Conservation (phyloP, 1,284 basidiomycete species). For the Gastroboletus turbinatus region DNA sequence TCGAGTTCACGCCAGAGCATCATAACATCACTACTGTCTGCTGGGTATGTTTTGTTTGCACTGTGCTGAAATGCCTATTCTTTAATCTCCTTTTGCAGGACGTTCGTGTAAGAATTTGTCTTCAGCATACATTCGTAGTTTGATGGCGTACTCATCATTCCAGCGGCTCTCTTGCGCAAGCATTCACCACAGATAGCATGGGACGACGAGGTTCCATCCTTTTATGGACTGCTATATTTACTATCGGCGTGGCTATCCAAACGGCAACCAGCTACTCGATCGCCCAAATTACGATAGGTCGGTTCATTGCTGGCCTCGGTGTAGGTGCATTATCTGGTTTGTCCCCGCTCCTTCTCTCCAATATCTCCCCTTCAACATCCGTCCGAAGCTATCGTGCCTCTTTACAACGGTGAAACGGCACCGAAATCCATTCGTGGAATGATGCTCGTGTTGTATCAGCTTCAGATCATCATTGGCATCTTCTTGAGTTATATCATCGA, state of each 20-base stretch:
- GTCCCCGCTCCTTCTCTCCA: not conserved
- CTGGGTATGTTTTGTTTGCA: conserved; percentile 48
- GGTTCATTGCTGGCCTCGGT: conserved; percentile 70
- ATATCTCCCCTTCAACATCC: not conserved
- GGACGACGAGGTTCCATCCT: conserved; percentile 73
- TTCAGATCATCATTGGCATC: conserved; percentile 50
- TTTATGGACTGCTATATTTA: conserved; percentile 73
- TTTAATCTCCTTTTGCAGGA: conserved; percentile 32
- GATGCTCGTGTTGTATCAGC: conserved; percentile 72
- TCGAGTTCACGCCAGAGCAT: conserved; percentile 67
- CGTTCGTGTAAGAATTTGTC: conserved; percentile 51
- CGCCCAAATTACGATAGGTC: conserved; percentile 66
- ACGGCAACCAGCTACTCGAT: conserved; percentile 61
- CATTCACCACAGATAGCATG: conserved; percentile 74
- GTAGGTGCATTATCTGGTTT: conserved; percentile 72
- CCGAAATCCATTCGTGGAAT: conserved; percentile 75
- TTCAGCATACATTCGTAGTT: not conserved
- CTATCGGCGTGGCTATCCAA: conserved; percentile 69
- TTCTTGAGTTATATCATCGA: conserved; percentile 20
- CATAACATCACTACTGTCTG: conserved; percentile 76
- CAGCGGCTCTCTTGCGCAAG: conserved; percentile 69
- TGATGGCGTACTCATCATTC: not conserved
- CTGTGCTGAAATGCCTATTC: not conserved
- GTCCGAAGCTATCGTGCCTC: conserved; percentile 64
- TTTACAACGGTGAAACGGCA: conserved; percentile 80